Evolutionary conservation across 768 basidiomycete genomes (phyloP), one percentile per base, ranked within the genome.

Genomic region (Suillus decipiens): DNA sequence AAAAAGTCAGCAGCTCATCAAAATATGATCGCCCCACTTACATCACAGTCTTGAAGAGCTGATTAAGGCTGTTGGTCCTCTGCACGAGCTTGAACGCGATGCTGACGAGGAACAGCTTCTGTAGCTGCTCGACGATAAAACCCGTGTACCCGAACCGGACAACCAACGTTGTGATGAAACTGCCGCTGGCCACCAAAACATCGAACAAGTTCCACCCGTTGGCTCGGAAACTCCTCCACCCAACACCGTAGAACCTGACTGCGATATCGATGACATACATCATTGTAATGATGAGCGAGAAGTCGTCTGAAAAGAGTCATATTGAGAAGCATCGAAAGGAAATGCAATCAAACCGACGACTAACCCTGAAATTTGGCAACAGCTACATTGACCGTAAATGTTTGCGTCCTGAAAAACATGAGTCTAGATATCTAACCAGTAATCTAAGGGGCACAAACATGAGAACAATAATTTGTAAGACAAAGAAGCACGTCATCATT

Each of bases 151-250:
- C 76, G 68, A 90, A 83, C 5, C 83, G 83, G 45, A 93, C 86
- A 24, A 91, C 78, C 34, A 96, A 71, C 0, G 92, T 96, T 1
- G 95, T 95, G 45, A 88, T 81, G 69, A 96, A 87, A 68, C 90
- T 92, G 7, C 96, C 96, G 3, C 77, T 79, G 19, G 94, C 87
- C 31, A 92, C 88, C 15, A 93, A 69, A 48, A 95, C 76, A 68
- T 98, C 96, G 75, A 96, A 98, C 1, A 95, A 69, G 71, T 96
- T 97, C 96, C 96, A 98, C 7, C 95, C 93, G 67, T 95, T 93
- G 36, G 88, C 86, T n/a, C 83, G 82, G 80, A 93, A 97, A 72
- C 89, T 92, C 17, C 74, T 74, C 87, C 88, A 89, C 1, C 96
- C 95, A 2, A 98, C 83, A 1, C 96, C 96, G 68, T 82, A 87